phyloP scores from a whole-genome alignment of 73 alveolate species.

The Tetrahymena thermophila region DNA sequence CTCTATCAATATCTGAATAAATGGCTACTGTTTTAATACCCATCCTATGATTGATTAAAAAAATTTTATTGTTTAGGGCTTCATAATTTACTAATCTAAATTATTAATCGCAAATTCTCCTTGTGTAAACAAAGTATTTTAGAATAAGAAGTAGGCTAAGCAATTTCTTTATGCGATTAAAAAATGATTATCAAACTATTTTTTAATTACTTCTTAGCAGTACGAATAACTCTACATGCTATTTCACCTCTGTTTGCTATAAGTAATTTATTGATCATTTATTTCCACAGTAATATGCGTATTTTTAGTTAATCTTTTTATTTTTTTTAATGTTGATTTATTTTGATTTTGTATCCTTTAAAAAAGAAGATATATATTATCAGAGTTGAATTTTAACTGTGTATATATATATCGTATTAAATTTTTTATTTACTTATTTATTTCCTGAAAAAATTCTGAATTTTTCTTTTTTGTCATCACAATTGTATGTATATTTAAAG shows the following conservation, averaged over 20 bases:
- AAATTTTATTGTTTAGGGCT: not conserved
- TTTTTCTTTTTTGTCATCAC: not conserved
- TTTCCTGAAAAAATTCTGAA: not conserved
- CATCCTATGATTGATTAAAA: conserved; percentile 16
- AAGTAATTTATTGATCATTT: conserved; percentile 67
- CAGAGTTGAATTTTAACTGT: not conserved
- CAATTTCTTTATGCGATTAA: not conserved
- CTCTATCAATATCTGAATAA: conserved; percentile 81
- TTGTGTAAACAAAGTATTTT: not conserved
- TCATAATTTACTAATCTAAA: not conserved
- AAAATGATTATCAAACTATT: too few species aligned
- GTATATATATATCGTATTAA: not conserved
- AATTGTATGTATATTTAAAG: not conserved
- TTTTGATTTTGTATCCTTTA: not conserved
- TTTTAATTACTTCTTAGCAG: conserved; percentile 57
- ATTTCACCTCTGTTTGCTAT: conserved; percentile 96
- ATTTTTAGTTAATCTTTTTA: not conserved
- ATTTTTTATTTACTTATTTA: not conserved
- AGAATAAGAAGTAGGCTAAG: not conserved
- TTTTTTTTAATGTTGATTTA: not conserved
- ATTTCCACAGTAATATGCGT: not conserved
- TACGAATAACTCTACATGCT: conserved; percentile 81
- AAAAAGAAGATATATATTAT: not conserved
- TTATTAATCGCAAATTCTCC: not conserved
- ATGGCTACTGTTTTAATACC: conserved; percentile 85